These are phyloP conservation scores for Ophiocytium majus DNA, from an alignment of 352 stramenopile species.

Conservation along the genomic window DNA sequence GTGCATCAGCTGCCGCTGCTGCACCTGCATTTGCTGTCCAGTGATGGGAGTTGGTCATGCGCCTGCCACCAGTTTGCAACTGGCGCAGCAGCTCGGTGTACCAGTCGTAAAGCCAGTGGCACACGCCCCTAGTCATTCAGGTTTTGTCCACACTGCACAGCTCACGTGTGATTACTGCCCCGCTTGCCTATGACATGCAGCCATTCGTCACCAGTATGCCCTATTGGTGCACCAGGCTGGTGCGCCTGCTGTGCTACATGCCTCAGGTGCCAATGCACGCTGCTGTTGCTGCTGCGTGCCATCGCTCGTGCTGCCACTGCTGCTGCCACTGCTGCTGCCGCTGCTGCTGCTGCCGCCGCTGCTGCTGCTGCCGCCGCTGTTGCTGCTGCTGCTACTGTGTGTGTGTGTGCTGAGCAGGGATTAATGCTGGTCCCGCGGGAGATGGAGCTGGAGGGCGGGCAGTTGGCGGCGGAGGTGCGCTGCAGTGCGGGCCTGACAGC, in stretches of 20 bases:
- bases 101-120: too few relatives aligned
- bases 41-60: too few relatives aligned
- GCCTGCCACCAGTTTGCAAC: too few relatives aligned
- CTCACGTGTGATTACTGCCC: too few relatives aligned
- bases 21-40: too few relatives aligned
- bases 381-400: not conserved
- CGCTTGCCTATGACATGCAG: too few relatives aligned
- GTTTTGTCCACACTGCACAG: too few relatives aligned
- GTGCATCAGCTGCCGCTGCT: too few relatives aligned
- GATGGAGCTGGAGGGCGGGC: not conserved
- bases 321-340: not conserved
- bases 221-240: too few relatives aligned
- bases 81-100: too few relatives aligned
- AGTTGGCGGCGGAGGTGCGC: not conserved
- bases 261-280: not conserved
- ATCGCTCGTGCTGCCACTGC: not conserved
- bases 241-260: not conserved
- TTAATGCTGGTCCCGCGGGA: not conserved
- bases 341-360: not conserved
- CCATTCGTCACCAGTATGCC: too few relatives aligned
- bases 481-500: constrained; percentile 6
- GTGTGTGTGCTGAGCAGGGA: not conserved
- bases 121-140: too few relatives aligned
- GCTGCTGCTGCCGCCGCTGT: not conserved
- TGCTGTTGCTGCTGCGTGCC: not conserved